phyloP scores from a whole-genome alignment of 352 stramenopile species.

The Thraustotheca clavata region DNA sequence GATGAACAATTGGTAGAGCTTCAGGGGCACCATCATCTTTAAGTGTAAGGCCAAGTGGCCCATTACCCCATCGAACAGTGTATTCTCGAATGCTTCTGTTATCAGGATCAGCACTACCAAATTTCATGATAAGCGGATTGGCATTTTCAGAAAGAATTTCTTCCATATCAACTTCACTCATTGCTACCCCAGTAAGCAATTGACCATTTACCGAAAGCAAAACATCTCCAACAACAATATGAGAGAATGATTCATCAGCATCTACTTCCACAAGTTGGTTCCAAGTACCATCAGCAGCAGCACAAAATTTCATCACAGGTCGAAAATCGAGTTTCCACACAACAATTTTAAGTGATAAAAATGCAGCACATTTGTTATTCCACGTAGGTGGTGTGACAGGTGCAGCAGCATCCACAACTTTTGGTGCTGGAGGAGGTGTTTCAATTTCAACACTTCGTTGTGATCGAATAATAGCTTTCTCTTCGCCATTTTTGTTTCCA shows the following conservation, averaged over 20 bases:
- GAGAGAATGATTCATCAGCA: slow-evolving; percentile 68
- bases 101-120: slow-evolving; percentile 43
- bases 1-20: slow-evolving; percentile 82
- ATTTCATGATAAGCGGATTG: slow-evolving; percentile 79
- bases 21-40: slow-evolving; percentile 80
- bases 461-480: too few species aligned
- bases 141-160: slow-evolving; percentile 65
- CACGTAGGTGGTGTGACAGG: slow-evolving; percentile 60
- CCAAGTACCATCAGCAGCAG: slow-evolving; percentile 42
- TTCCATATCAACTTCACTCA: slow-evolving; percentile 52
- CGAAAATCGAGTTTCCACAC: slow-evolving; percentile 86
- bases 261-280: slow-evolving; percentile 61
- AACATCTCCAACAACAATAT: slow-evolving; percentile 58
- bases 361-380: slow-evolving; percentile 72
- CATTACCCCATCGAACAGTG: slow-evolving; percentile 82
- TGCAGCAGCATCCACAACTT: slow-evolving; percentile 22
- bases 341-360: slow-evolving; percentile 67
- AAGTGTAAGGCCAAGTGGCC: slow-evolving; percentile 69
- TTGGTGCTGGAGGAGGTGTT: slow-evolving; percentile 22
- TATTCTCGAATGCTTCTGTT: slow-evolving; percentile 76
- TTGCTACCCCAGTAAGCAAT: slow-evolving; percentile 48
- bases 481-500: background rate
- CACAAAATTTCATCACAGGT: slow-evolving; percentile 50
- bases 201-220: slow-evolving; percentile 70
- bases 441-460: slow-evolving; percentile 15